Conservation (phyloP, 768 basidiomycete species). For the Lactarius sanguifluus region DNA sequence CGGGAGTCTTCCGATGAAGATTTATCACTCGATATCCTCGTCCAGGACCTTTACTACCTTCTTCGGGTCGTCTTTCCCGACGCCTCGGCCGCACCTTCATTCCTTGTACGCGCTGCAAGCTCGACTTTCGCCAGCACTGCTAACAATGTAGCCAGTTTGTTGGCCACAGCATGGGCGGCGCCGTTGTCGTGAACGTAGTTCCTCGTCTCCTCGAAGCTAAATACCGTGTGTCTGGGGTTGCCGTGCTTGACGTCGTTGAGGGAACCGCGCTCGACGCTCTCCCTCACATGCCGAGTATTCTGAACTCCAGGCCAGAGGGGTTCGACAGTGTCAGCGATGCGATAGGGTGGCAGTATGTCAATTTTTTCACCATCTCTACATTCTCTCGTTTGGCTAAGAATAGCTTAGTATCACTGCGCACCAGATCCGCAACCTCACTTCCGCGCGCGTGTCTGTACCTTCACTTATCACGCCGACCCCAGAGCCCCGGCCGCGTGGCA, state of each 20-base stretch:
- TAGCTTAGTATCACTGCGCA: conserved; percentile 66
- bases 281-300: conserved; percentile 85
- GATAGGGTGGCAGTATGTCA: conserved; percentile 91
- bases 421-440: conserved; percentile 75
- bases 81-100: conserved; percentile 57
- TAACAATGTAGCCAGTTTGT: conserved; percentile 53
- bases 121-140: not conserved
- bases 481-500: conserved; percentile 36
- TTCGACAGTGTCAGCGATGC: conserved; percentile 84
- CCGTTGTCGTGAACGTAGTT: conserved; percentile 74
- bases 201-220: conserved; percentile 63
- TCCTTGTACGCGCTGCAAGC: conserved; percentile 57
- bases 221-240: conserved; percentile 74
- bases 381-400: conserved; percentile 1
- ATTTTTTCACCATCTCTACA: not conserved
- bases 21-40: conserved; percentile 70
- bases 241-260: conserved; percentile 87
- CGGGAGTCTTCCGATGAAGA: conserved; percentile 47
- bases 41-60: conserved; percentile 71
- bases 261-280: conserved; percentile 93
- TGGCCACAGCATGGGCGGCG: conserved; percentile 97
- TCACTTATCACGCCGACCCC: conserved; percentile 58
- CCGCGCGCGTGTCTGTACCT: conserved; percentile 89
- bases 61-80: conserved; percentile 70
- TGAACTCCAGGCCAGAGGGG: conserved; percentile 81